A percentile compares a stretch with the other conserved stretches of the same genome.
Evolutionary conservation across 805 yeast genomes (phyloP).

Genomic region (Candida tallmaniae): DNA sequence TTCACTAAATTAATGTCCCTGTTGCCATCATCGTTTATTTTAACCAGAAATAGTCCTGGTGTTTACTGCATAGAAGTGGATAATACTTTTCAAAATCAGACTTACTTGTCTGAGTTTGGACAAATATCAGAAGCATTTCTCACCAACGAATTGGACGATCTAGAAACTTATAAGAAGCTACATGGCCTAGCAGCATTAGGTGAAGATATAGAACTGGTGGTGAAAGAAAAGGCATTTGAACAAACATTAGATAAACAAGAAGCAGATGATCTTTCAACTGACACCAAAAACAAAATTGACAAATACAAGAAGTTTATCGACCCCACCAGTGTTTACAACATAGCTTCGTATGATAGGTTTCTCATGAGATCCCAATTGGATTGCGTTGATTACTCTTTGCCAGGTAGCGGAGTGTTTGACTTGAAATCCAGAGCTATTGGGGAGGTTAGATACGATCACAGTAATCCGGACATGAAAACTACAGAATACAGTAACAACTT

Average conservation of each 20-base stretch:
- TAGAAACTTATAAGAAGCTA: conserved; percentile 24
- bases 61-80: conserved; percentile 69
- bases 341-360: conserved; percentile 63
- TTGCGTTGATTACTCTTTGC: conserved; percentile 68
- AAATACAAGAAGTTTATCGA: conserved; percentile 13
- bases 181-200: conserved; percentile 7
- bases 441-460: conserved; percentile 73
- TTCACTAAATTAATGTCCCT: conserved; percentile 40
- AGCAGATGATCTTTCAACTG: too few species aligned
- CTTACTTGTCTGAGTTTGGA: conserved; percentile 70
- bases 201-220: neutral
- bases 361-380: conserved; percentile 89
- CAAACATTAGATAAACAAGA: neutral
- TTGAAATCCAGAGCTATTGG: conserved; percentile 88
- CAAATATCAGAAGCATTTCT: conserved; percentile 73
- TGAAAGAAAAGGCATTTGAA: neutral
- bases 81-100: conserved; percentile 60
- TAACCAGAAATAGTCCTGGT: conserved; percentile 30
- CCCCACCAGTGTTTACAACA: conserved; percentile 53
- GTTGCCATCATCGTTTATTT: conserved; percentile 45
- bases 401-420: conserved; percentile 91
- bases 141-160: conserved; percentile 54
- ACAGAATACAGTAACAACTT: conserved; percentile 5
- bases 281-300: neutral
- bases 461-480: conserved; percentile 49